Evolutionary conservation across 257 asterid genomes (phyloP).

Genomic region (Solanum infundibuliforme): DNA sequence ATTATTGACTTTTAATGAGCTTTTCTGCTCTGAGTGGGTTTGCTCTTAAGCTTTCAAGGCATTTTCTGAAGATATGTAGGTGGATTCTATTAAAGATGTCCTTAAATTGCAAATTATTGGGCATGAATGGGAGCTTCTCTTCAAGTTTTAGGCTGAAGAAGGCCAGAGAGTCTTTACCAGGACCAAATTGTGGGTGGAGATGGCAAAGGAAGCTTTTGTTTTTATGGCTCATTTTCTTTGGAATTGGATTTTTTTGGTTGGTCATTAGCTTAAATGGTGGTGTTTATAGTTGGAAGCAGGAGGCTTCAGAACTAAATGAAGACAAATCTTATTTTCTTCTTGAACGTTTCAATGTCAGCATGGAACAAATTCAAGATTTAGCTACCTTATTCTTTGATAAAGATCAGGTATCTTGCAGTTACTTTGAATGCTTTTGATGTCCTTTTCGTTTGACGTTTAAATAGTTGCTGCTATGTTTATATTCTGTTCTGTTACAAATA

Average conservation of each 20-base stretch:
- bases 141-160: slow-evolving; percentile 25
- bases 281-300: slow-evolving; percentile 14
- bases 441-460: background rate
- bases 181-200: slow-evolving; percentile 23
- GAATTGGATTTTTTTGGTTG: slow-evolving; percentile 22
- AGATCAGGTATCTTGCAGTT: slow-evolving; percentile 18
- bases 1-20: slow-evolving; percentile 16
- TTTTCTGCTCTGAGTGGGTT: slow-evolving; percentile 16
- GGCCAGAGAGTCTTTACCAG: slow-evolving; percentile 18
- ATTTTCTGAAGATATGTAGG: slow-evolving; percentile 26
- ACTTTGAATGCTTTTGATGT: background rate
- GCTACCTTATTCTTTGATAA: slow-evolving; percentile 16
- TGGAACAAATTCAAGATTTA: slow-evolving; percentile 33
- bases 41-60: slow-evolving; percentile 16
- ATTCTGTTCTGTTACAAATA: background rate
- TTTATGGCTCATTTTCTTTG: slow-evolving; percentile 23
- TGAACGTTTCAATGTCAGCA: slow-evolving; percentile 39
- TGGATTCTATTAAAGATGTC: slow-evolving; percentile 42
- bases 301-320: slow-evolving; percentile 12
- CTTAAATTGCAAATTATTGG: slow-evolving; percentile 21
- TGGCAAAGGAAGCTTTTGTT: slow-evolving; percentile 24
- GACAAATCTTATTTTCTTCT: slow-evolving; percentile 18
- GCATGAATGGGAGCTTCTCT: slow-evolving; percentile 22
- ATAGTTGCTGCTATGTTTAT: background rate
- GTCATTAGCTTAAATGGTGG: slow-evolving; percentile 10